Base-by-base conservation (phyloP, 2,329 filamentous ascomycete species). In the Fusarium sp. region DNA sequence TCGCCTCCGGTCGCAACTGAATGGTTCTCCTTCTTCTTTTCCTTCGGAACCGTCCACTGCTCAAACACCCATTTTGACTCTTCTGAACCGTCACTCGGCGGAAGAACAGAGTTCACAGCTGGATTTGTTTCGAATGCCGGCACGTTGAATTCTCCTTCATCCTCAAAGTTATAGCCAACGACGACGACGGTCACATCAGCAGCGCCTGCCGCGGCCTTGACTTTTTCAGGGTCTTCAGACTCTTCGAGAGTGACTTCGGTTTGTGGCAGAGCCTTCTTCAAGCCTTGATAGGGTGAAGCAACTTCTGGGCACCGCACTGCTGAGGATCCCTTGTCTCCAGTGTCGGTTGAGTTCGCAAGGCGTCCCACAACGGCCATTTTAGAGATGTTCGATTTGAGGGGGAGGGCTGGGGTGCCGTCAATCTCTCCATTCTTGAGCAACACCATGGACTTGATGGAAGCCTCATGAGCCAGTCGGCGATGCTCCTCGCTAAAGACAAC, bases 401-500 rank as follows among this genome's bases (percentile, higher is more conserved):
- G 69, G 0, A 76, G 64, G 0, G 69, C 5, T 0, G 64, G 62
- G 4, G 3, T 27, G 0, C 40, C 55, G 1, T 66, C 22, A 10
- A 74, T 11, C 0, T 6, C 2, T 0, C 70, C 27, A 31, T 77
- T 77, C 69, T 72, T 74, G 9, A 77, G 49, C n/a, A 77, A 29
- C 0, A 77, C 73, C 62, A 76, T 75, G 9, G 75, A 71, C 31
- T 69, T 67, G 10, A 31, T 20, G 2, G 73, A 71, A 2, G 65
- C 66, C 33, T 75, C 74, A 6, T 56, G 24, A 1, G 75, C 73
- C 16, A 77, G 64, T 2, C 56, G 12, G 2, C 68, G 62, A 49
- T 76, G 74, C 31, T 75, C 68, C 1, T 68, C 38, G 24, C 67
- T 73, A 22, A 77, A 76, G 3, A 77, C 68, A 14, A 74, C 60